Conservation (phyloP, 805 yeast genomes). For the Candida odintsovae region DNA sequence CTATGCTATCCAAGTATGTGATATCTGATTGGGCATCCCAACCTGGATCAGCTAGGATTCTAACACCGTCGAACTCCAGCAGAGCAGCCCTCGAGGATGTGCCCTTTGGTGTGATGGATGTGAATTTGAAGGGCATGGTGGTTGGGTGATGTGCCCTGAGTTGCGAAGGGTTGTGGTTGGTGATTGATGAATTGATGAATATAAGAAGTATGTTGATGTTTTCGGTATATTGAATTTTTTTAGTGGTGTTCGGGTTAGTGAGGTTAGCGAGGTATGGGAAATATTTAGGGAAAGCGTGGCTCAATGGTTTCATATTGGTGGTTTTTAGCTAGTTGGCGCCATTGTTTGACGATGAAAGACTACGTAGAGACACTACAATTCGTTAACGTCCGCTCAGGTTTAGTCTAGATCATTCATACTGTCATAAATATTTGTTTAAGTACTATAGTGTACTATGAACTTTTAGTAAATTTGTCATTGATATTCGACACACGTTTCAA, state of each 20-base stretch:
- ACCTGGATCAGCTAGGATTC: constrained; percentile 64
- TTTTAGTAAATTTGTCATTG: background rate
- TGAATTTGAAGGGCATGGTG: constrained; percentile 24
- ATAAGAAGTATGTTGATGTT: background rate
- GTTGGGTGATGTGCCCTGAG: background rate
- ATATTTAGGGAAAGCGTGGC: background rate
- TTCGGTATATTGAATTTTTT: background rate
- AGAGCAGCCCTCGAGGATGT: constrained; percentile 36
- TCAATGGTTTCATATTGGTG: no score
- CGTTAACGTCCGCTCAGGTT: background rate
- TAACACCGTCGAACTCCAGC: constrained; percentile 51
- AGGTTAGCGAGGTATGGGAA: no score
- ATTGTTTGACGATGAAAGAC: no score
- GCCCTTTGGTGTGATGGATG: constrained; percentile 19
- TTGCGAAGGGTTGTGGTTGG: background rate
- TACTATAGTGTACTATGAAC: background rate
- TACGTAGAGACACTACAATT: no score
- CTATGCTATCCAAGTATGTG: constrained; percentile 35
- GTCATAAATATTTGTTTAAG: background rate
- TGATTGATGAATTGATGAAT: no score
- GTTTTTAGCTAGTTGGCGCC: no score
- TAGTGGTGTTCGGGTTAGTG: background rate
- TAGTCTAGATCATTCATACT: background rate
- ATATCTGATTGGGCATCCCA: constrained; percentile 56
- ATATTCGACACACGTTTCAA: background rate